Evolutionary conservation across 192 early-diverging fungal genomes (phyloP).

Genomic region (Coemansia sp.): DNA sequence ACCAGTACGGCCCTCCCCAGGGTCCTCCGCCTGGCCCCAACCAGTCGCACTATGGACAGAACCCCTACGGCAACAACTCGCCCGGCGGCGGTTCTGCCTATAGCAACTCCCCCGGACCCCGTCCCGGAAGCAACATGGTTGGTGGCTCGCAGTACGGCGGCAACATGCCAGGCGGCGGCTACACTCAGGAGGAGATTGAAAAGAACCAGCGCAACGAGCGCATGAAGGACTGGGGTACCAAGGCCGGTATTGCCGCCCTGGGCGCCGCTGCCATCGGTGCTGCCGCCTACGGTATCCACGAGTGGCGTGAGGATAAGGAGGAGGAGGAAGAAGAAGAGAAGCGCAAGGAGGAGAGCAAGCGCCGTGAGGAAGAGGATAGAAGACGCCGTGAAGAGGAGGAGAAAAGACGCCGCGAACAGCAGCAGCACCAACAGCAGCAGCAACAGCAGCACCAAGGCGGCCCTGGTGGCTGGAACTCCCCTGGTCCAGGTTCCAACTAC

Average conservation of each 20-base stretch:
- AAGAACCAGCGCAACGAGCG: slow-evolving; percentile 24
- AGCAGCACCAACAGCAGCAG: slow-evolving; percentile 18
- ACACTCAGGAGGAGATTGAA: slow-evolving; percentile 40
- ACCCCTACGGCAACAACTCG: slow-evolving; percentile 18
- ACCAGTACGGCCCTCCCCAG: slow-evolving; percentile 29
- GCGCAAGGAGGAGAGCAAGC: slow-evolving; percentile 19
- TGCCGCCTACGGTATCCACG: slow-evolving; percentile 38
- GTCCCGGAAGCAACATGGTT: slow-evolving; percentile 31
- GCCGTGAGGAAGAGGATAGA: slow-evolving; percentile 16
- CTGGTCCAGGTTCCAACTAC: slow-evolving; percentile 37
- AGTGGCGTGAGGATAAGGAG: slow-evolving; percentile 36
- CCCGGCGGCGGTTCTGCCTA: not conserved
- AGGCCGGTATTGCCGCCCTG: slow-evolving; percentile 22
- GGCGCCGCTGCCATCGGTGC: slow-evolving; percentile 31
- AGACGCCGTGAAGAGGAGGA: slow-evolving; percentile 18
- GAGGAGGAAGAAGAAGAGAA: slow-evolving; percentile 23
- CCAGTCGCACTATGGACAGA: slow-evolving; percentile 20
- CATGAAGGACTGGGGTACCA: slow-evolving; percentile 38
- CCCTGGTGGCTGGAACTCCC: slow-evolving; percentile 15
- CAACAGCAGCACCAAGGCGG: slow-evolving; percentile 17
- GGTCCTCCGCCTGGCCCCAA: slow-evolving; percentile 6
- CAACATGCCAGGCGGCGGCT: slow-evolving; percentile 41
- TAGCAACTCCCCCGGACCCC: slow-evolving; percentile 16
- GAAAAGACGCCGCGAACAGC: slow-evolving; percentile 17
- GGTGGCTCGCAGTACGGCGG: slow-evolving; percentile 27